Base-by-base conservation (phyloP, 768 basidiomycete genomes). In the Phallus indusiatus region DNA sequence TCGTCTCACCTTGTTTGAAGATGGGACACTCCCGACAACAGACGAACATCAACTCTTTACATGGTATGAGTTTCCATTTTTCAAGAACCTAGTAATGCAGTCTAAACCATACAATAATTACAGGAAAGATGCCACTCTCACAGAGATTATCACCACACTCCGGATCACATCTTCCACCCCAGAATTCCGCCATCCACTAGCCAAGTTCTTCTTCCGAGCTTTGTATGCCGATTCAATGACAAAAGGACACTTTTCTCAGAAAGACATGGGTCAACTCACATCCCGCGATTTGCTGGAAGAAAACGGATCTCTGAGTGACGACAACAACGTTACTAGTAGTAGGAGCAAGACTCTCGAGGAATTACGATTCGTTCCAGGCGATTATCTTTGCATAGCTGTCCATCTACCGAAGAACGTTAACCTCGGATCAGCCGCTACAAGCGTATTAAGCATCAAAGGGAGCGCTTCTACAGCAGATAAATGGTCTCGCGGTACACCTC, bases 261-360 rank as follows among this genome's bases (percentile, higher is more conserved):
- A 90, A 72, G 90, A 92, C 47, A 80, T 92, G 47, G 90, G 90
- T 24, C 79, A 80, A 65, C 85, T 92, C 42, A 87, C 88, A 70
- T 88, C 88, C 48, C 84, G 89, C 62, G 90, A 91, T 71, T 86
- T 91, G 63, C 80, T 90, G 1, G 88, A 88, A 52, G 89, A 90
- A 69, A 18, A 63, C 36, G 52, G 28, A 65, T 53, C 18, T 35
- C 64, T 53, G 48, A 64, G n/a, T 51, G 34, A 50, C 9, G 17
- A 21, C 9, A 22, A 55, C 14, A 14, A 49, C 46, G 16, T 35
- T n/a, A 46, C 20, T n/a, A 46, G 28, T 73, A 78, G 60, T 67
- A 65, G 9, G 53, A 84, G 88, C 63, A 75, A 86, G 28, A 88
- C 87, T 16, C 76, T 92, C 28, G 89, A 90, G 49, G 88, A 90